phyloP scores from a whole-genome alignment of 2,329 filamentous ascomycete species.

The Penicillium digitatum region DNA sequence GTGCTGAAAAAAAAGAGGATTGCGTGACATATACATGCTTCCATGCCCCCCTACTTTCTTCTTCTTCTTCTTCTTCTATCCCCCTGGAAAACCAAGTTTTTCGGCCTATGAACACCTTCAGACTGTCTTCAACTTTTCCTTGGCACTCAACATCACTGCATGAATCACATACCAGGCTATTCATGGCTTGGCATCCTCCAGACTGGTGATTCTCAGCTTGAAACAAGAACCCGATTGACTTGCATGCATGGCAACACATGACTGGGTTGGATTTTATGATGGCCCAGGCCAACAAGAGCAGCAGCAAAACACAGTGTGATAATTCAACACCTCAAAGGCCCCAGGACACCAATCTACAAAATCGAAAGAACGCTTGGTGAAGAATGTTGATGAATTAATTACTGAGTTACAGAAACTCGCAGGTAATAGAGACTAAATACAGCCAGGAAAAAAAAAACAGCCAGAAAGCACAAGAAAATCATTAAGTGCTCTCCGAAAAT shows the following conservation, averaged over 20 bases:
- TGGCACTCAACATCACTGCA: neutral
- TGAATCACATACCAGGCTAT: neutral
- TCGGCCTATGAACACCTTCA: neutral
- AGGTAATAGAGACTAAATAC: conserved; percentile 14
- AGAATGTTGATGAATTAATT: conserved; percentile 12
- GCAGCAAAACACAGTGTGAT: neutral
- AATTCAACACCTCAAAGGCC: neutral
- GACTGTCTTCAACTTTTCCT: neutral
- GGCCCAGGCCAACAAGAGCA: neutral
- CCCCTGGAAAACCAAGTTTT: neutral
- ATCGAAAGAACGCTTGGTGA: neutral
- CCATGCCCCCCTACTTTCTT: neutral
- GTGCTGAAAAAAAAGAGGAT: neutral
- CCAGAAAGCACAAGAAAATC: neutral
- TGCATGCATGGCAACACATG: neutral
- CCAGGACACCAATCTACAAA: neutral
- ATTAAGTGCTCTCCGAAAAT: neutral
- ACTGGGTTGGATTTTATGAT: neutral
- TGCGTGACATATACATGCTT: neutral
- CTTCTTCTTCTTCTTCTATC: neutral
- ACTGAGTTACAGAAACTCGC: conserved; percentile 4
- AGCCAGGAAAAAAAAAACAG: conserved; percentile 9
- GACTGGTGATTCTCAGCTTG: neutral
- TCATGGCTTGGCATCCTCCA: neutral
- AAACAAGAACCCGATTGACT: neutral